Base-by-base conservation (phyloP, 345 rosid genomes). In the Mallotus nudiflorus region DNA sequence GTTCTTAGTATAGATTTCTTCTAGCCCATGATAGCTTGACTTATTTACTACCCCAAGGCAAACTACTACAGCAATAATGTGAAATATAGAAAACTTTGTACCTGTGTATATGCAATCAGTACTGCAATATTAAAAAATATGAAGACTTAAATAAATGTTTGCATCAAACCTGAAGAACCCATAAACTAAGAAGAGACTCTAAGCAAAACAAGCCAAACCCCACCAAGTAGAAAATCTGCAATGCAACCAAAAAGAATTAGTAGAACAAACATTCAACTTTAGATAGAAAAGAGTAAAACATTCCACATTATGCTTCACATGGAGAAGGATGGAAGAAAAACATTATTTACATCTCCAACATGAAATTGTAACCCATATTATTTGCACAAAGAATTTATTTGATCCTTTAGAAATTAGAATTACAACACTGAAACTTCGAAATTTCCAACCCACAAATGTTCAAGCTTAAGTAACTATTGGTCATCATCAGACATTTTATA, bases 121-220 rank as follows among this genome's bases (percentile, higher is more conserved):
- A 16, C 3, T 19, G 5, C 8, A 28, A 44, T 24, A 10, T 5
- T n/a, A 33, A 15, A 69, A 18, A 33, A 37, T 44, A 4, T 40
- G 12, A 33, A 37, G 2, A 61, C 6, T 58, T 33, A 48, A 3
- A 27, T 22, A 35, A 19, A 15, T 24, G 15, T 9, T 29, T 65
- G 49, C 54, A 40, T 67, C 80, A 77, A 65, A 92, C 99, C 95
- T 96, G 99, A 70, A 96, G 85, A 75, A 96, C 99, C 98, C 98
- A 96, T 68, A 92, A 79, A 82, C 99, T 96, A 63, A 96, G 82
- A 63, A 96, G 83, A 11, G 93, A 76, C 82, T 96, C 99, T 66
- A 92, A 78, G 85, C 95, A 89, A 74, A 96, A 96, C 69, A 96
- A 81, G 68, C 84, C 98, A 20, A 92, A 91, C 25, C 99, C 99